These are phyloP conservation scores for Pterocarpus santalinus DNA, from an alignment of 306 rosid genomes.

Conservation along the genomic window DNA sequence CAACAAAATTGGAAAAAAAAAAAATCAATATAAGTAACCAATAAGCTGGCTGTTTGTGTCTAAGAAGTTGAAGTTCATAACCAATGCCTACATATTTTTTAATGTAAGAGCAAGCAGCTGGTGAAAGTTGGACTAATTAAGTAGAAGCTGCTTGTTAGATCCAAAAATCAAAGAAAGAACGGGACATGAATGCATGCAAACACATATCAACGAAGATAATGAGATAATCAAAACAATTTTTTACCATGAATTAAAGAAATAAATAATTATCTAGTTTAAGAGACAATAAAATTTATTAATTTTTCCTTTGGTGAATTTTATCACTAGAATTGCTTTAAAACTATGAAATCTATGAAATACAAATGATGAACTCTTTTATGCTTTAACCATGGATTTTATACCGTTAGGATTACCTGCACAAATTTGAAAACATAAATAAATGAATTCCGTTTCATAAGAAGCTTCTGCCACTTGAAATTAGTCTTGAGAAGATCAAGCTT, in stretches of 20 bases:
- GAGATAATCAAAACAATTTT: conserved; percentile 11
- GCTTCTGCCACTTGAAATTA: conserved; percentile 83
- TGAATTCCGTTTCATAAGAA: conserved; percentile 91
- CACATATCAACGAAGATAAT: background rate
- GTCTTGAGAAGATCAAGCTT: conserved; percentile 82
- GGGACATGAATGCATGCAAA: background rate
- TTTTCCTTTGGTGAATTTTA: conserved; percentile 25
- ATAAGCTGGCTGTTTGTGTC: background rate
- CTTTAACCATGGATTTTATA: conserved; percentile 12
- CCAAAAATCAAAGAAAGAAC: conserved; percentile 8
- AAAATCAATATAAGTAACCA: background rate
- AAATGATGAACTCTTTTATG: conserved; percentile 5
- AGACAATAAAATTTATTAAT: background rate
- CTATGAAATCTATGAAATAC: background rate
- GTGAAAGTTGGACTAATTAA: background rate
- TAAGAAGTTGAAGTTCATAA: background rate
- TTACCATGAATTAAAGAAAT: background rate
- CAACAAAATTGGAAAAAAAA: background rate
- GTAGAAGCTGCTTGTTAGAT: background rate
- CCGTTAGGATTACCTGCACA: conserved; percentile 71
- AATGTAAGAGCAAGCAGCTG: background rate
- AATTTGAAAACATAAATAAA: conserved; percentile 94
- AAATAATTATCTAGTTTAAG: background rate
- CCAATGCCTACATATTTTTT: background rate
- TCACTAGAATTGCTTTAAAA: conserved; percentile 29